Evolutionary conservation across 2,329 filamentous ascomycete genomes (phyloP), one percentile per base, ranked within the genome.

Genomic region (Fusarium nodosum): DNA sequence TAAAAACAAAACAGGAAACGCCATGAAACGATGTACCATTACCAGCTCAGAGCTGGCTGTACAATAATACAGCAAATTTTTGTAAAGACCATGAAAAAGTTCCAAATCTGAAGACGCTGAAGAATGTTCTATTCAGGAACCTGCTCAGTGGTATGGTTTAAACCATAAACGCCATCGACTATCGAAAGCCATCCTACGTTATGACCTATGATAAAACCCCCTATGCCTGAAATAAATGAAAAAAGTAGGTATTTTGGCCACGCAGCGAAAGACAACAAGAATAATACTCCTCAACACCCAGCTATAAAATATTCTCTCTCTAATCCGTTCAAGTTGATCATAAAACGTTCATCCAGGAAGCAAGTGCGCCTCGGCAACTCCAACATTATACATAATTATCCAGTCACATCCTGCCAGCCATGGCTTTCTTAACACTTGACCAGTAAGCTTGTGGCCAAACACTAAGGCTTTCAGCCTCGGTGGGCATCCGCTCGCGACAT

Each of bases 381-480:
- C 56, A 59, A 68, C 47, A 66, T 64, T 62, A 42, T 53, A 41
- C 41, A 44, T 63, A 53, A 48, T 62, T 16, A 22, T 55, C 34
- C 31, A 58, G 42, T 76, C 64, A 78, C 65, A 74, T 75, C 60
- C 75, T 75, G 24, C 73, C 74, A 34, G 75, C 76, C 57, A 83
- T 82, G 18, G 85, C 83, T 73, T 88, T 88, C 58, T 81, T 83
- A 45, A 90, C 81, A 71, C 86, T 87, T 15, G 84, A 80, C 84
- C 87, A 90, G 74, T 90, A 91, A 18, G 87, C 87, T 53, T 84
- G 81, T 1, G 88, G 87, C 88, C 87, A 90, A 8, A 85, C 77
- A 20, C 79, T 82, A 55, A 86, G 72, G 12, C 83, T 81, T 73
- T 91, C 88, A 0, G 82, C 82, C 44, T 90, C 88, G 3, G 83